A percentile compares a stretch with the other conserved stretches of the same genome.
Evolutionary conservation across 1,284 basidiomycete genomes (phyloP).

Genomic region (Cronartium ribicola): DNA sequence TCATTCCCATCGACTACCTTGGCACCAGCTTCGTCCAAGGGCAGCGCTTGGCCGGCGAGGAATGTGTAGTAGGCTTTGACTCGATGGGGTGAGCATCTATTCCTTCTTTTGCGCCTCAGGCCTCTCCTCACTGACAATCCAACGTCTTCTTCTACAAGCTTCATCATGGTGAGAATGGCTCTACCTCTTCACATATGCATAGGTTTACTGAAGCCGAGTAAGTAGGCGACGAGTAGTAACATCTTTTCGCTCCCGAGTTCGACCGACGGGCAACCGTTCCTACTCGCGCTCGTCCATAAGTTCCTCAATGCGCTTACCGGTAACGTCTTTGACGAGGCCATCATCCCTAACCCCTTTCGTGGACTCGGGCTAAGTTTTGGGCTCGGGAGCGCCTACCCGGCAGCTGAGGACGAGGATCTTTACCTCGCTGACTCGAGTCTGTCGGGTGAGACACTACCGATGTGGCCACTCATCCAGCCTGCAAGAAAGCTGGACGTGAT

Average conservation of each 20-base stretch:
- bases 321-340: constrained; percentile 39
- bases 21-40: constrained; percentile 35
- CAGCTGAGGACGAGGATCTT: constrained; percentile 22
- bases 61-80: constrained; percentile 42
- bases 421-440: constrained; percentile 37
- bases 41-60: constrained; percentile 14
- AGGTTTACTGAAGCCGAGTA: neutral
- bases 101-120: neutral
- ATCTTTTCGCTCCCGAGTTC: constrained; percentile 28
- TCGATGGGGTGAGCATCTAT: constrained; percentile 31
- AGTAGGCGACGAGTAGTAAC: constrained; percentile 34
- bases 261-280: constrained; percentile 25
- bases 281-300: constrained; percentile 27
- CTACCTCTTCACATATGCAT: neutral
- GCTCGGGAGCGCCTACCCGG: constrained; percentile 17
- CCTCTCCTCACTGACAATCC: neutral
- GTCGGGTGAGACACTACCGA: constrained; percentile 48
- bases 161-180: neutral
- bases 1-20: constrained; percentile 38
- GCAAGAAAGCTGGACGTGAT: constrained; percentile 49
- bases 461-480: constrained; percentile 50
- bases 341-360: constrained; percentile 42
- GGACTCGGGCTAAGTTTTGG: constrained; percentile 37
- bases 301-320: constrained; percentile 30
- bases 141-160: neutral